Evolutionary conservation across 768 basidiomycete species (phyloP), one percentile per base, ranked within the genome.

Genomic region (Agaricus subrufescens): DNA sequence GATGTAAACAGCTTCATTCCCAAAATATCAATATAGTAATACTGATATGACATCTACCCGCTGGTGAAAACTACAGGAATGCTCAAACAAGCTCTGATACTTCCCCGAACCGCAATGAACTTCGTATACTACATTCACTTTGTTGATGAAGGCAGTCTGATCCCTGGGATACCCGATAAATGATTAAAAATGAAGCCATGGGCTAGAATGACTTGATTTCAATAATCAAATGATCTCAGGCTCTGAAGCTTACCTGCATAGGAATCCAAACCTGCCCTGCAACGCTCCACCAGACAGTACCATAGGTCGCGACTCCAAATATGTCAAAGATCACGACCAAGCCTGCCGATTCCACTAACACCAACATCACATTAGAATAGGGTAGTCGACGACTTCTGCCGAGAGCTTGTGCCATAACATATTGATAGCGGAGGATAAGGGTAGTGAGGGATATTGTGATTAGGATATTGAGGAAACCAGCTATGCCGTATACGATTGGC

Each of bases 391-490:
- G 25, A 38, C 37, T n/a, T 40, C 11, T 12, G 7, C 39, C 39
- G 11, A 40, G 14, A 12, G 11, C n/a, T 12, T 40, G 4, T 2
- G 6, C 4, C 6, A 57, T 55, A 14, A 50, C 52, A n/a, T 12
- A 19, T 11, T 55, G 52, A 45, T 50, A 57, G 29, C 52, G 48
- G 9, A 58, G 34, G 25, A 61, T 46, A 15, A 55, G 54, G 25
- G 39, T n/a, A 4, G 57, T 47, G 19, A 59, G 37, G 7, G 56
- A 43, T 19, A 47, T 26, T 10, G 58, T 61, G n/a, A 61, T 59
- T 27, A 57, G n/a, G 46, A 50, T 51, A 43, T 61, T 61, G 19
- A 61, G 51, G 34, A 52, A 46, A n/a, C 27, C 40, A 2, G 40
- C 19, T 27, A 44, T 43, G 11, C 42, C 51, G 19, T 11, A 40